Evolutionary conservation across 1,284 basidiomycete genomes (phyloP).

Genomic region (Rhodofomes roseus): DNA sequence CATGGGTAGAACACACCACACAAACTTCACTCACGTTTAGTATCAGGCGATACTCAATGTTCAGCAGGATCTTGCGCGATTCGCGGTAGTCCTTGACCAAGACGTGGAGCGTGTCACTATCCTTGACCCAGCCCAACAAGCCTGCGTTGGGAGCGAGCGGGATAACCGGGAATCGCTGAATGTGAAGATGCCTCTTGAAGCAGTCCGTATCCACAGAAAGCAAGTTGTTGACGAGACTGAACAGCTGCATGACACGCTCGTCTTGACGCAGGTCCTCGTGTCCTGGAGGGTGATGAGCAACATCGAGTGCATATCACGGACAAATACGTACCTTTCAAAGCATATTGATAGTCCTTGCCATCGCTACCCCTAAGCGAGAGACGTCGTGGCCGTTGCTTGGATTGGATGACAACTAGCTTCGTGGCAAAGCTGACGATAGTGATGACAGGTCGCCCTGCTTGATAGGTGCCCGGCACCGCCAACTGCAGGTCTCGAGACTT

Average conservation of each 20-base stretch:
- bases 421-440: slow-evolving; percentile 83
- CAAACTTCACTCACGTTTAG: slow-evolving; percentile 60
- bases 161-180: slow-evolving; percentile 92
- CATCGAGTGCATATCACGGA: neutral
- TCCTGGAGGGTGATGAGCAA: neutral
- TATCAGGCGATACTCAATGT: slow-evolving; percentile 98
- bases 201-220: slow-evolving; percentile 91
- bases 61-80: slow-evolving; percentile 92
- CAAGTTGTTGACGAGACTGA: slow-evolving; percentile 95
- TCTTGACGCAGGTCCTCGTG: slow-evolving; percentile 96
- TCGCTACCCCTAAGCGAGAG: slow-evolving; percentile 90
- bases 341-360: slow-evolving; percentile 91
- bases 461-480: slow-evolving; percentile 96
- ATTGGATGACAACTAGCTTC: slow-evolving; percentile 90
- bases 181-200: slow-evolving; percentile 95
- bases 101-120: slow-evolving; percentile 97
- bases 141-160: slow-evolving; percentile 97
- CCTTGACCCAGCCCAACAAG: slow-evolving; percentile 93
- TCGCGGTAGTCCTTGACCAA: slow-evolving; percentile 96
- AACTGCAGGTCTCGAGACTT: slow-evolving; percentile 89
- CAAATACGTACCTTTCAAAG: slow-evolving; percentile 75
- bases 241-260: slow-evolving; percentile 99
- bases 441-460: slow-evolving; percentile 84
- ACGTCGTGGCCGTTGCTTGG: slow-evolving; percentile 96
- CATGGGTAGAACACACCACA: neutral